A percentile compares a stretch with the other conserved stretches of the same genome.
These are phyloP conservation scores for Cyberlindnera xishuangbannaensis DNA, from an alignment of 805 yeast genomes.

Conservation along the genomic window DNA sequence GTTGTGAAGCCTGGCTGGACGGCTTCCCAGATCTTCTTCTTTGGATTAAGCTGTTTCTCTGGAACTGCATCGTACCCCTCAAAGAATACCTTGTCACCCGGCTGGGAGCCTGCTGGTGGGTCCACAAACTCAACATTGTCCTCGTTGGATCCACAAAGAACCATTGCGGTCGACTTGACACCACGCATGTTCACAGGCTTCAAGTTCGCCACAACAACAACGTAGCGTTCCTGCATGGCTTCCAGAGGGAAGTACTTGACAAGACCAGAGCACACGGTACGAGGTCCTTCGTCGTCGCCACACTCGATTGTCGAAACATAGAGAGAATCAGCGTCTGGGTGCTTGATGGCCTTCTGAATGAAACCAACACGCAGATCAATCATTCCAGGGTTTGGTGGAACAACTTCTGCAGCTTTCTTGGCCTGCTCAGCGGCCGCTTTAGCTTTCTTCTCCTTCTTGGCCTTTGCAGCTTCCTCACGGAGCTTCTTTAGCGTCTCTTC, in stretches of 20 bases:
- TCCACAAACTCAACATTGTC: conserved; percentile 86
- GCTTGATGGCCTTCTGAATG: conserved; percentile 93
- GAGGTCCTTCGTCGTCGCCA: conserved; percentile 96
- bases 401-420: conserved; percentile 51
- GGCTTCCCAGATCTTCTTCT: conserved; percentile 97
- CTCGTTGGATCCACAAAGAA: conserved; percentile 80
- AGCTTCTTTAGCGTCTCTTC: conserved; percentile 41
- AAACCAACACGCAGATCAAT: conserved; percentile 94
- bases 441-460: conserved; percentile 57
- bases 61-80: conserved; percentile 88
- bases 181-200: conserved; percentile 99
- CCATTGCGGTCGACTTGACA: conserved; percentile 93
- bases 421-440: conserved; percentile 37
- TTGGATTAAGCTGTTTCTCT: conserved; percentile 89
- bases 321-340: conserved; percentile 95
- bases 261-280: conserved; percentile 97
- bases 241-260: conserved; percentile 86
- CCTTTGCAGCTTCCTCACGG: conserved; percentile 53
- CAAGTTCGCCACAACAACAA: conserved; percentile 88
- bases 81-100: conserved; percentile 96
- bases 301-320: conserved; percentile 94
- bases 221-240: conserved; percentile 91
- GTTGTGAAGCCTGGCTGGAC: conserved; percentile 90
- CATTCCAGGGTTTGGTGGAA: conserved; percentile 73
- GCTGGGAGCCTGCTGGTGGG: conserved; percentile 88